phyloP scores from a whole-genome alignment of 345 rosid species.

The Pistacia atlantica region DNA sequence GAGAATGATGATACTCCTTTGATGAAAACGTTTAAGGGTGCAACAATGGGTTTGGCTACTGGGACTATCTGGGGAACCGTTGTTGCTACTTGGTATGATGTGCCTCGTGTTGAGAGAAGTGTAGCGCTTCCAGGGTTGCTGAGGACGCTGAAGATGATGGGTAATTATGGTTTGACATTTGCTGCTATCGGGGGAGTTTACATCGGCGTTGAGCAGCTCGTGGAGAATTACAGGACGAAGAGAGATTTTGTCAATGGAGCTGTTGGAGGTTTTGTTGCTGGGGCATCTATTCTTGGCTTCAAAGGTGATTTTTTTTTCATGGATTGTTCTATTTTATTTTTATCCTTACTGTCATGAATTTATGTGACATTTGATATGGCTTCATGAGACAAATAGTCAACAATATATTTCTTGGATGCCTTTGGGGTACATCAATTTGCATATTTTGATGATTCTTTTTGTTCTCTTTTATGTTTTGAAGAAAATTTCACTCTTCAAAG shows the following conservation, averaged over 20 bases:
- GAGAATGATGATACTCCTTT: conserved; percentile 76
- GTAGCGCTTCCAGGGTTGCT: conserved; percentile 92
- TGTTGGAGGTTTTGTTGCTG: conserved; percentile 93
- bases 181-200: conserved; percentile 98
- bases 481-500: too few relatives aligned
- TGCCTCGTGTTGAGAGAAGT: conserved; percentile 94
- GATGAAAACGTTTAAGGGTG: conserved; percentile 86
- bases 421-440: neutral
- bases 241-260: conserved; percentile 93
- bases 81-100: conserved; percentile 92
- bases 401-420: neutral
- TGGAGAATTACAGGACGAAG: conserved; percentile 70
- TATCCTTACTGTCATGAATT: neutral
- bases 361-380: neutral
- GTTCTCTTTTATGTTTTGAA: too few relatives aligned
- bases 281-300: conserved; percentile 82
- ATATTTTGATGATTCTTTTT: neutral
- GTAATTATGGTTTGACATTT: conserved; percentile 81
- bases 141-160: conserved; percentile 96
- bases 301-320: conserved; percentile 52
- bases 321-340: conserved; percentile 2
- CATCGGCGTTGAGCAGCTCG: conserved; percentile 95
- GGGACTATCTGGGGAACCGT: conserved; percentile 91
- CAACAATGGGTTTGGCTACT: conserved; percentile 72
- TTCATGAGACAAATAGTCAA: neutral